phyloP scores from a whole-genome alignment of 2,329 filamentous ascomycete species.

The Thielaviopsis euricoi region DNA sequence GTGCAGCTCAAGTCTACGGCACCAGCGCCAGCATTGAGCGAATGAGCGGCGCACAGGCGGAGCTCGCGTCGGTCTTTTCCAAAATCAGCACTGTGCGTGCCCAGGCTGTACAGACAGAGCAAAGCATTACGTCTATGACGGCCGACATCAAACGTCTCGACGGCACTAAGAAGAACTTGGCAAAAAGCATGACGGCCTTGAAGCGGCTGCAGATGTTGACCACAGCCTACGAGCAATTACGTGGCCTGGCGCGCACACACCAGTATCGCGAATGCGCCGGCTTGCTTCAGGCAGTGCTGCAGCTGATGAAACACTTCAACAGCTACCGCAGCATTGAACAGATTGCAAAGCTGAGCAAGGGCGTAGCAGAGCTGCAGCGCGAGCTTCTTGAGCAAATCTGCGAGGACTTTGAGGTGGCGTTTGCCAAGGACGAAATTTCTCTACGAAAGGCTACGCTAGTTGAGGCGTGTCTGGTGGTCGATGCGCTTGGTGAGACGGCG shows the following conservation, averaged over 20 bases:
- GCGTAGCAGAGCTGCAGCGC: constrained; percentile 82
- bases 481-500: constrained; percentile 80
- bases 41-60: constrained; percentile 79
- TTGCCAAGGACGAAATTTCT: constrained; percentile 71
- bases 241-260: constrained; percentile 62
- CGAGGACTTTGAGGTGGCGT: constrained; percentile 93
- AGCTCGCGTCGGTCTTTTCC: constrained; percentile 76
- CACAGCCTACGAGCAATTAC: constrained; percentile 93
- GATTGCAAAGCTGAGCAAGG: constrained; percentile 81
- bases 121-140: constrained; percentile 95
- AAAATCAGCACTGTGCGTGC: constrained; percentile 89
- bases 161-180: constrained; percentile 90
- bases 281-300: constrained; percentile 81
- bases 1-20: constrained; percentile 65
- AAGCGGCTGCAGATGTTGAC: constrained; percentile 98
- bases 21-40: constrained; percentile 77
- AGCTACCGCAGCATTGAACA: constrained; percentile 96
- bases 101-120: constrained; percentile 80
- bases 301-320: constrained; percentile 97
- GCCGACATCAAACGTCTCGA: constrained; percentile 96
- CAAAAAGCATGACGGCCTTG: constrained; percentile 90
- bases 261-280: constrained; percentile 94
- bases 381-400: constrained; percentile 95
- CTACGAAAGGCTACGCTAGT: constrained; percentile 53
- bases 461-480: constrained; percentile 86